Evolutionary conservation across 2,329 filamentous ascomycete genomes (phyloP).

Genomic region (Aphanocladium album): DNA sequence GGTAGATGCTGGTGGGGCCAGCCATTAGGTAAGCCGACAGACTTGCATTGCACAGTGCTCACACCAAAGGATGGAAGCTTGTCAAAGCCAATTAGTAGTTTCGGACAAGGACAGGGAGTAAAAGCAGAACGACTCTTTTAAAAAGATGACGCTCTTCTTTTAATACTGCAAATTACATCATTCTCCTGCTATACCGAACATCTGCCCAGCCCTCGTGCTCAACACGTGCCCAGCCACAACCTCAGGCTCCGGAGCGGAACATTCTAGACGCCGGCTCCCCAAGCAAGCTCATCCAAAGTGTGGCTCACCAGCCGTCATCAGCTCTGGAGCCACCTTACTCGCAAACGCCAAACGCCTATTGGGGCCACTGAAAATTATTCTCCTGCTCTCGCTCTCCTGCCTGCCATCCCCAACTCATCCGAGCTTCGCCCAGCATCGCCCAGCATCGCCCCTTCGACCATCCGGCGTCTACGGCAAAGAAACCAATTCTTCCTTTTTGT

Average conservation of each 20-base stretch:
- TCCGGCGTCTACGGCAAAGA: conserved; percentile 12
- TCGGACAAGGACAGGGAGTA: no score
- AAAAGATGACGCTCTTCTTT: no score
- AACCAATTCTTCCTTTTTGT: conserved; percentile 14
- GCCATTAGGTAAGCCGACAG: conserved; percentile 1
- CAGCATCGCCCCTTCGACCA: conserved; percentile 10
- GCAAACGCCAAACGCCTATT: conserved; percentile 4
- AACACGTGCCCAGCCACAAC: conserved; percentile 3
- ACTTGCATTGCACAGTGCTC: background rate
- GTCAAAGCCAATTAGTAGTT: background rate
- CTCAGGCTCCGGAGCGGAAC: conserved; percentile 5
- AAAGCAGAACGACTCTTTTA: no score
- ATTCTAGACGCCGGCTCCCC: background rate
- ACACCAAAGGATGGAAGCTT: background rate
- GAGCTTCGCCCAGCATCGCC: conserved; percentile 17
- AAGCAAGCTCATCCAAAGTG: background rate
- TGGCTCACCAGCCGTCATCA: conserved; percentile 10
- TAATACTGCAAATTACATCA: no score
- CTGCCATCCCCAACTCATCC: conserved; percentile 15
- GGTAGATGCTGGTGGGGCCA: background rate
- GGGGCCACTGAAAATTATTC: conserved; percentile 21
- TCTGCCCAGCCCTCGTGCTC: background rate
- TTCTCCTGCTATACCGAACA: background rate
- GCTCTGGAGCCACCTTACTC: conserved; percentile 5
- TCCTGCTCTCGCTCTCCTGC: conserved; percentile 18